Base-by-base conservation (phyloP, 2,329 filamentous ascomycete species). In the Neoscytalidium dimidiatum region DNA sequence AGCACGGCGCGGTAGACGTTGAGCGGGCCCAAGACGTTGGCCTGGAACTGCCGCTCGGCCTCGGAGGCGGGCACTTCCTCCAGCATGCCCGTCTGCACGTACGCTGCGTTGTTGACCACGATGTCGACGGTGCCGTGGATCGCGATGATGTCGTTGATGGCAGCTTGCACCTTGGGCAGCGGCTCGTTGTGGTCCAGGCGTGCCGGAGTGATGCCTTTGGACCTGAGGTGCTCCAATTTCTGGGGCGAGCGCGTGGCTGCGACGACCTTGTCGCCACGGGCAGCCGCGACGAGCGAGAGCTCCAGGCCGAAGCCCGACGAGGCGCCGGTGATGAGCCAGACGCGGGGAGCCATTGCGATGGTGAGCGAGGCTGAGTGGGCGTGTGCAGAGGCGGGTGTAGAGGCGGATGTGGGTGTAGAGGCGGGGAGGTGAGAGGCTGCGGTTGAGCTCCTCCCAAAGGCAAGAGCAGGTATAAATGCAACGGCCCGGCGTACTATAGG, bases 1-100 rank as follows among this genome's bases (percentile, higher is more conserved):
- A 86, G 70, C 7, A 82, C 77, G 0, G 83, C 82, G 4, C 81
- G 79, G 26, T 80, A 78, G 0, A 84, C 78, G 64, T 82, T 84
- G 63, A 85, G 71, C 7, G 77, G 72, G 3, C 84, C 85, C 66
- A 86, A 83, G 33, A 87, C 81, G 64, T 87, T 87, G 31, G 83
- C 84, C 69, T 83, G 78, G 71, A 84, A n/a, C 23, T 60, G 56
- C 3, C n/a, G 31, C 21, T 23, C n/a, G 31, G 52, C 9, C 4
- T 38, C 52, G 44, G 44, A 0, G 9, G 21, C 14, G 2, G 44
- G 19, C 31, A 57, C 11, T 6, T 57, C 52, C 11, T 57, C 52
- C 3, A 57, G 17, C 11, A 23, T 19, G 52, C 52, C 31, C 11
- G n/a, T 19, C 17, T 21, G 52, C 52, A 23, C 14, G 52, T 57